Evolutionary conservation across 208 protist species (phyloP), one percentile per base, ranked within the genome.

Genomic region (Tritrichomonas musculus): DNA sequence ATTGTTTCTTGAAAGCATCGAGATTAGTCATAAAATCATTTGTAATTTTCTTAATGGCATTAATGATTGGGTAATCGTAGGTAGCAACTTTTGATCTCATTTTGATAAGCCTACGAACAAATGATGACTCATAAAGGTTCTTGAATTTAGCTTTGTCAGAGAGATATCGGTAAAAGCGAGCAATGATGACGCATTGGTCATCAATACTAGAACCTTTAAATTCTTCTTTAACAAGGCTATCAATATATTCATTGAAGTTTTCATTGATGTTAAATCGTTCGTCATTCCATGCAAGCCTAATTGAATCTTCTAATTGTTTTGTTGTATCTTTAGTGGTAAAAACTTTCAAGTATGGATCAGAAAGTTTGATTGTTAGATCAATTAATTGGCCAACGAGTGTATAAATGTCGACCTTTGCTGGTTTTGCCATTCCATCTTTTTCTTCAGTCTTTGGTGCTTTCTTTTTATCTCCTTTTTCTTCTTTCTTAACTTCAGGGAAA

Each of bases 171-270:
- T 30, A 82, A 17, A 82, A 82, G 11, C 11, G 14, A 13, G 73
- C 36, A 53, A 82, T 53, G 53, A n/a, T 20, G 53, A 13, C 8
- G 49, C 41, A 17, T 25, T 53, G 22, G 41, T 82, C 53, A n/a
- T 82, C 73, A 8, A 50, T 41, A 30, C 1, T 49, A 27, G 53
- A 3, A 53, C n/a, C 11, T 20, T 82, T 82, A 27, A 53, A 82
- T 53, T 82, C 73, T n/a, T 0, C 4, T 53, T 53, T 49, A 47
- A 82, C 53, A 30, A 50, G 36, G 27, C 17, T 53, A 30, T 82
- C 73, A 53, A 82, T 82, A 30, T 82, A 82, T 53, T 33, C n/a
- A 53, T 53, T 53, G 41, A 82, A 82, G 73, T 53, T 82, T 82
- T 82, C 41, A 22, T 33, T 27, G 13, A 53, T 82, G 5, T 82